Evolutionary conservation across 352 stramenopile genomes (phyloP).

Genomic region (Phytophthora agathidicida): DNA sequence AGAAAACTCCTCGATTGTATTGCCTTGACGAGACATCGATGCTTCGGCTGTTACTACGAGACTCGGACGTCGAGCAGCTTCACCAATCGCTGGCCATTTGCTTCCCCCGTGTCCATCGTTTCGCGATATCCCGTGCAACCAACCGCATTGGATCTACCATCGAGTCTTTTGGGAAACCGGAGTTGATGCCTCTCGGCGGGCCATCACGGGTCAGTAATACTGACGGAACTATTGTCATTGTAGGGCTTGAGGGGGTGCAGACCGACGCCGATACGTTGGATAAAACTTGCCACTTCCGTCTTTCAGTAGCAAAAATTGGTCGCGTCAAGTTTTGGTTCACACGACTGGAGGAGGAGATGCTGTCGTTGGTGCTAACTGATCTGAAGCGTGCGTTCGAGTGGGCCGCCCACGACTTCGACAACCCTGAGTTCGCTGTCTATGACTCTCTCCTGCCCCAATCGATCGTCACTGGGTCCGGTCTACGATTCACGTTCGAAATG

Average conservation of each 20-base stretch:
- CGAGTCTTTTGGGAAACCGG: slow-evolving; percentile 21
- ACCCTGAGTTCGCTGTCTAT: not conserved
- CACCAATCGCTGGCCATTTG: slow-evolving; percentile 36
- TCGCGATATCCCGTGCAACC: slow-evolving; percentile 24
- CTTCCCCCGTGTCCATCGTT: slow-evolving; percentile 47
- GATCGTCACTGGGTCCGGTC: slow-evolving; percentile 16
- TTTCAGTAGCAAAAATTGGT: slow-evolving; percentile 70
- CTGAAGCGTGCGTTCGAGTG: slow-evolving; percentile 36
- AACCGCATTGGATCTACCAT: slow-evolving; percentile 27
- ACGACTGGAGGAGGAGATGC: slow-evolving; percentile 66
- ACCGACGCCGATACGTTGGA: not conserved
- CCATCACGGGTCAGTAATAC: slow-evolving; percentile 12
- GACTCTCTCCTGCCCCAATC: slow-evolving; percentile 40
- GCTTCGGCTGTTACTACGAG: slow-evolving; percentile 45
- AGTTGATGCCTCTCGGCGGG: not conserved
- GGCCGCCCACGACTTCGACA: slow-evolving; percentile 7
- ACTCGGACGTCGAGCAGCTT: slow-evolving; percentile 43
- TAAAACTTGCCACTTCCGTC: slow-evolving; percentile 20
- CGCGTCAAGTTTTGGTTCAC: slow-evolving; percentile 71
- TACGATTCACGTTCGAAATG: slow-evolving; percentile 48
- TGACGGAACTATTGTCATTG: slow-evolving; percentile 26
- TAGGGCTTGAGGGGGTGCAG: slow-evolving; percentile 23
- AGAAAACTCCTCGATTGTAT: slow-evolving; percentile 48
- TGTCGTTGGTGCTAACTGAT: slow-evolving; percentile 45
- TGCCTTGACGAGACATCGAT: slow-evolving; percentile 45